Conservation (phyloP, 352 stramenopile species). For the Pythium utonaiense region DNA sequence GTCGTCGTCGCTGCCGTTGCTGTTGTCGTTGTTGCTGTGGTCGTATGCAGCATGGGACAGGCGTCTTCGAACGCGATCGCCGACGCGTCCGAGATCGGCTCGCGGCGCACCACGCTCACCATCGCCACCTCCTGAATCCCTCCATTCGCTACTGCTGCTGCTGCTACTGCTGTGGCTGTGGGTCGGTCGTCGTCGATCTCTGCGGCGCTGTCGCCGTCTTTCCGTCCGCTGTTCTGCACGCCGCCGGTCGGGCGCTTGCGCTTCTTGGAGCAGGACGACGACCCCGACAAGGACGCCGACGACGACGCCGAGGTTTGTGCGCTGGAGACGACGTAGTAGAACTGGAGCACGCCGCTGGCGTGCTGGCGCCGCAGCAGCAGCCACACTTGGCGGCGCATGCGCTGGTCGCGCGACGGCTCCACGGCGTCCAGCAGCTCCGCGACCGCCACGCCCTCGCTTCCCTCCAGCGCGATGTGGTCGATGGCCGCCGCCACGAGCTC, state of each 20-base stretch:
- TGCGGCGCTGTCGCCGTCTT: no score
- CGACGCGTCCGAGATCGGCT: conserved; percentile 10
- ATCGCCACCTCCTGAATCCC: not conserved
- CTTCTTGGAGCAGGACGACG: conserved; percentile 41
- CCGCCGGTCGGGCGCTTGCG: conserved; percentile 37
- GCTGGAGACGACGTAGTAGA: conserved; percentile 31
- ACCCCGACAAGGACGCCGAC: not conserved
- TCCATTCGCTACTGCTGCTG: not conserved
- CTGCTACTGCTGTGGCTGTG: not conserved
- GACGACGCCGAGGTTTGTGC: no score
- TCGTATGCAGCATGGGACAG: not conserved
- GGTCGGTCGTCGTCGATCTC: not conserved
- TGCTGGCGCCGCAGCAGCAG: conserved; percentile 46
- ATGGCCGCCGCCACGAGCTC: conserved; percentile 56
- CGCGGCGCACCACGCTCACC: conserved; percentile 4
- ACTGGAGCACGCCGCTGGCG: conserved; percentile 40
- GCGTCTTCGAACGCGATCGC: conserved; percentile 14
- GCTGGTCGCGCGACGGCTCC: conserved; percentile 36
- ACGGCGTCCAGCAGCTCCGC: conserved; percentile 36
- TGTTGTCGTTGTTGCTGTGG: not conserved
- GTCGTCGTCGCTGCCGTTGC: not conserved
- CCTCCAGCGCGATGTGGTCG: conserved; percentile 64
- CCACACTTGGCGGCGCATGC: conserved; percentile 55
- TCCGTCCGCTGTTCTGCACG: not conserved
- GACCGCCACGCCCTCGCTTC: conserved; percentile 38